Evolutionary conservation across 805 yeast genomes (phyloP).

Genomic region (Candida palmyrensis): DNA sequence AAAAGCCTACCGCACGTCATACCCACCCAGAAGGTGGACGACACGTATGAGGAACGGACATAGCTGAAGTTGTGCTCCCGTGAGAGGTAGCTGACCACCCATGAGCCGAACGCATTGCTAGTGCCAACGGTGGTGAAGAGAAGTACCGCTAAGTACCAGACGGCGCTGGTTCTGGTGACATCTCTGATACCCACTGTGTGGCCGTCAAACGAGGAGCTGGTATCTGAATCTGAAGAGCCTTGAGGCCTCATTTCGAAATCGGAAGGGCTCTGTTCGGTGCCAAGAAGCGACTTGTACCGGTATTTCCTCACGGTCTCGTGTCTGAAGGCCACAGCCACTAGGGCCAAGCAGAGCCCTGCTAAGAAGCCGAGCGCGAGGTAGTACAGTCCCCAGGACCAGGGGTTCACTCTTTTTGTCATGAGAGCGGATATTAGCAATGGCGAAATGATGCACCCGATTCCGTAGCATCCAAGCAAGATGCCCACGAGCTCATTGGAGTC

Average conservation of each 20-base stretch:
- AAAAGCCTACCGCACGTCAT: slow-evolving; percentile 44
- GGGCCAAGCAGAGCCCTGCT: slow-evolving; percentile 17
- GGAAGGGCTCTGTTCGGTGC: background rate
- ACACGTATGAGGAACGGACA: slow-evolving; percentile 38
- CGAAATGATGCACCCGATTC: slow-evolving; percentile 48
- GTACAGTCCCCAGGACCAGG: slow-evolving; percentile 46
- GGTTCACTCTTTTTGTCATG: slow-evolving; percentile 28
- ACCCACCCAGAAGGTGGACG: slow-evolving; percentile 49
- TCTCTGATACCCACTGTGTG: too few relatives aligned
- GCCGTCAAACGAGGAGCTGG: background rate
- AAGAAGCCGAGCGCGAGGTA: slow-evolving; percentile 31
- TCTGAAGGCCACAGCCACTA: slow-evolving; percentile 24
- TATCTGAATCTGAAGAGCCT: too few relatives aligned
- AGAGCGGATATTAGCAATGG: slow-evolving; percentile 42
- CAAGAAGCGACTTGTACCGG: slow-evolving; percentile 17
- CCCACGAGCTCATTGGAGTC: slow-evolving; percentile 49
- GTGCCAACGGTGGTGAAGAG: slow-evolving; percentile 49
- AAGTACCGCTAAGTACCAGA: slow-evolving; percentile 36
- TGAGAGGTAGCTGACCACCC: slow-evolving; percentile 45
- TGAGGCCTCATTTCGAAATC: too few relatives aligned
- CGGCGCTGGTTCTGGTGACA: slow-evolving; percentile 28
- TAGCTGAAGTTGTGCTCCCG: slow-evolving; percentile 35
- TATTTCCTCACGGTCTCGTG: slow-evolving; percentile 44
- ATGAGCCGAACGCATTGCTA: slow-evolving; percentile 49
- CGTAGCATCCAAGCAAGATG: slow-evolving; percentile 47